Evolutionary conservation across 306 rosid genomes (phyloP), one percentile per base, ranked within the genome.

Genomic region (Vigna reflexopilosa): DNA sequence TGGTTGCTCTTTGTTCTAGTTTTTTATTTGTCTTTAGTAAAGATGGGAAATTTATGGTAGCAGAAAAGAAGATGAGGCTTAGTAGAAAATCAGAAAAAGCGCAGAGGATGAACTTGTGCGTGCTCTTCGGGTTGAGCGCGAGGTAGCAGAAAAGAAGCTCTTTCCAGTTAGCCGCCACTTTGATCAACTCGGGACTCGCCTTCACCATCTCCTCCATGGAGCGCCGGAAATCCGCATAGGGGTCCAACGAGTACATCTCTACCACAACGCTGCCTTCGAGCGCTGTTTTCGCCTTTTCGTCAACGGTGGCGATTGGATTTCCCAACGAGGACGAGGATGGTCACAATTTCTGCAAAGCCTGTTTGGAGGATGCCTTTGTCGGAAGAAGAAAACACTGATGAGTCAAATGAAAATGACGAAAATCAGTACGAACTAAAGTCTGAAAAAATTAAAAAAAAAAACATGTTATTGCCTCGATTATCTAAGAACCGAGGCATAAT

Each of bases 161-260:
- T 17, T 90, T 86, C 98, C 96, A 91, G 17, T 86, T 88, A 1
- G 94, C 84, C 12, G 79, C 73, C 71, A 70, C 88, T 70, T 85
- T 88, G 75, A 68, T 70, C 44, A 77, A 68, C 75, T 81, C 81
- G 5, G 86, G 94, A 32, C 90, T 89, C 75, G 99, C 96, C 86
- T 88, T 98, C 90, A 96, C 90, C 97, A 96, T 96, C 86, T 96
- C 98, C 80, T 93, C 87, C 99, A 96, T 96, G 38, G 99, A 96
- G 19, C 73, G 83, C 19, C 97, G 90, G 85, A 96, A 96, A 77
- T 96, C 98, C 47, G 55, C n/a, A 63, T 93, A 96, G 0, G 99
- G 99, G 56, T 96, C 93, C 38, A 94, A 91, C 13, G 99, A 96
- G 84, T 81, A 83, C 0, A 90, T 96, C 7, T 88, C 88, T 32